Conservation (phyloP, 257 asterid species). For the Solanum commersonii region DNA sequence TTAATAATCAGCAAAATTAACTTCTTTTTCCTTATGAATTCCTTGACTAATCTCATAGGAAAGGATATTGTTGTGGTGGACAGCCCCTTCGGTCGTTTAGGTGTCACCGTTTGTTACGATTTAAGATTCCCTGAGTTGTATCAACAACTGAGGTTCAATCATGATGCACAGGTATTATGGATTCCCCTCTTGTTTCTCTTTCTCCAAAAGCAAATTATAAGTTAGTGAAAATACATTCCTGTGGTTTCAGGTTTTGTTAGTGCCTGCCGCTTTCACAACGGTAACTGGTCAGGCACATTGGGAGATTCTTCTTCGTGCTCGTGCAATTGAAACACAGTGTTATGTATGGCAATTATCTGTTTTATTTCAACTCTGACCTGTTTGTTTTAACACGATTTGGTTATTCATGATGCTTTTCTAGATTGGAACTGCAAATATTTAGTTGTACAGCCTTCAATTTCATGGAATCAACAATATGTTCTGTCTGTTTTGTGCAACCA, state of each 20-base stretch:
- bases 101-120: slow-evolving; percentile 89
- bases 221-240: background rate
- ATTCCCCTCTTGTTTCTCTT: background rate
- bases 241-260: slow-evolving; percentile 50
- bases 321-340: slow-evolving; percentile 95
- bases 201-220: background rate
- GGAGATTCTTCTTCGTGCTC: slow-evolving; percentile 92
- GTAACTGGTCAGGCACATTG: slow-evolving; percentile 92
- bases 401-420: background rate
- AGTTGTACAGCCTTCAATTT: background rate
- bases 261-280: slow-evolving; percentile 83
- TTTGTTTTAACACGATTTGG: background rate
- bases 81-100: slow-evolving; percentile 76
- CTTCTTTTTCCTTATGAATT: background rate
- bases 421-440: background rate
- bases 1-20: background rate
- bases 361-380: background rate
- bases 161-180: slow-evolving; percentile 42
- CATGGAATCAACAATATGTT: background rate
- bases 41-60: slow-evolving; percentile 24
- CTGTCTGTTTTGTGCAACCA: background rate
- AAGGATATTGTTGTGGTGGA: slow-evolving; percentile 55
- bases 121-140: slow-evolving; percentile 92
- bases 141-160: slow-evolving; percentile 78
- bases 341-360: slow-evolving; percentile 33